phyloP scores from a whole-genome alignment of 2,329 filamentous ascomycete genomes.

The Neobulgaria alba region DNA sequence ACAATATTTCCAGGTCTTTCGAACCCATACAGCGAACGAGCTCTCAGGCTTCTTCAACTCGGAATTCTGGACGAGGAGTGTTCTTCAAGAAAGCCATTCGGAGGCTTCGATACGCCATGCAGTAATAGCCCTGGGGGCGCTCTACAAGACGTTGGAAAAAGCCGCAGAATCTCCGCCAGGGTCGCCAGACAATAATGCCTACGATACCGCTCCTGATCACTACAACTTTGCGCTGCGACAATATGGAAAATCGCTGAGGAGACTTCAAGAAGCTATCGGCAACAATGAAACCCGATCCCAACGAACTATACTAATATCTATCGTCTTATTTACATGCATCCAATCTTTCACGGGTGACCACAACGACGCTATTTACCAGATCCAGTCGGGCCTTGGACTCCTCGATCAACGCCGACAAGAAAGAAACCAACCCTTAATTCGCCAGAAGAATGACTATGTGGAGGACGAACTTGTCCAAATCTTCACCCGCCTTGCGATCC shows the following conservation, averaged over 20 bases:
- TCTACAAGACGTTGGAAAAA: slow-evolving; percentile 59
- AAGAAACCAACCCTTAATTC: slow-evolving; percentile 29
- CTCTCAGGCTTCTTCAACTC: slow-evolving; percentile 60
- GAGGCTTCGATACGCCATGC: slow-evolving; percentile 55
- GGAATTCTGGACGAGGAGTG: slow-evolving; percentile 54
- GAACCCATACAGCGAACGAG: slow-evolving; percentile 50
- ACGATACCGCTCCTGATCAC: slow-evolving; percentile 29
- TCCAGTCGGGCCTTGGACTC: slow-evolving; percentile 48
- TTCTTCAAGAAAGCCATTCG: slow-evolving; percentile 54
- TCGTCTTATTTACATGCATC: slow-evolving; percentile 58
- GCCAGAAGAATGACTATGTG: slow-evolving; percentile 16
- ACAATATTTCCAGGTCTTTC: slow-evolving; percentile 55
- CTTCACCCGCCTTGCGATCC: slow-evolving; percentile 54
- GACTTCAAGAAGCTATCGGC: slow-evolving; percentile 37
- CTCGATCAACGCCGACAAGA: slow-evolving; percentile 44
- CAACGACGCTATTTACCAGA: slow-evolving; percentile 51
- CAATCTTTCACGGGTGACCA: slow-evolving; percentile 59
- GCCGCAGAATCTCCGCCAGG: slow-evolving; percentile 40
- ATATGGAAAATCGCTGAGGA: slow-evolving; percentile 48
- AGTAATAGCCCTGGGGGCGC: slow-evolving; percentile 55
- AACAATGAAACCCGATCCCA: slow-evolving; percentile 37
- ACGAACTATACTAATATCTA: slow-evolving; percentile 53
- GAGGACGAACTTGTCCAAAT: slow-evolving; percentile 51
- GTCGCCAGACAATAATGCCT: slow-evolving; percentile 20
- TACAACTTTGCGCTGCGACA: slow-evolving; percentile 53